phyloP scores from a whole-genome alignment of 2,329 filamentous ascomycete species.

The Pseudodiploospora longispora region DNA sequence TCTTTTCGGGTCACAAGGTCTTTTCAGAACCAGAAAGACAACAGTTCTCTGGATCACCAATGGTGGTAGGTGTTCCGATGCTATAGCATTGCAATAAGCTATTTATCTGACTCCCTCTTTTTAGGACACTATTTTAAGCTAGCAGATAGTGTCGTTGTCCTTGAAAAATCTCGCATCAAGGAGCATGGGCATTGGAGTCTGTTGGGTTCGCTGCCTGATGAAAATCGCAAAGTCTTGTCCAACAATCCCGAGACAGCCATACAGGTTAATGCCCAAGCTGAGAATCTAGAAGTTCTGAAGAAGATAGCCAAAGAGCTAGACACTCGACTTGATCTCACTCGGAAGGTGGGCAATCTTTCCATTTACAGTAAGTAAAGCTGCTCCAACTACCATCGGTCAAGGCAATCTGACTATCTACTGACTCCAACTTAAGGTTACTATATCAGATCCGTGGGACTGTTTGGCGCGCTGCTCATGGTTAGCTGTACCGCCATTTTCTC shows the following conservation, averaged over 20 bases:
- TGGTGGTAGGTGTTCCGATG: slow-evolving; percentile 6
- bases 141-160: slow-evolving; percentile 33
- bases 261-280: not conserved
- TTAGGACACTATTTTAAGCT: slow-evolving; percentile 27
- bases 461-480: slow-evolving; percentile 20
- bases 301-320: slow-evolving; percentile 6
- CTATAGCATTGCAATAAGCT: too few species aligned
- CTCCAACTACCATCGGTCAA: too few species aligned
- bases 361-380: too few species aligned
- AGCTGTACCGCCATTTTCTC: slow-evolving; percentile 17
- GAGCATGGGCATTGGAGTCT: slow-evolving; percentile 29
- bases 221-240: slow-evolving; percentile 5
- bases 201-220: not conserved
- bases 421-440: too few species aligned
- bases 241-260: not conserved
- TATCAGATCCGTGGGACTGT: slow-evolving; percentile 16
- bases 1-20: slow-evolving; percentile 14
- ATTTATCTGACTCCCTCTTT: too few species aligned
- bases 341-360: slow-evolving; percentile 23
- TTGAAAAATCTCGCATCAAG: slow-evolving; percentile 32
- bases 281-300: slow-evolving; percentile 10
- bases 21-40: slow-evolving; percentile 17
- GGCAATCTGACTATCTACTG: too few species aligned
- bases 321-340: too few species aligned
- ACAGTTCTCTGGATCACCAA: slow-evolving; percentile 27